phyloP scores from a whole-genome alignment of 108 stramenopile genomes.

The Cyclostephanos tholiformis region DNA sequence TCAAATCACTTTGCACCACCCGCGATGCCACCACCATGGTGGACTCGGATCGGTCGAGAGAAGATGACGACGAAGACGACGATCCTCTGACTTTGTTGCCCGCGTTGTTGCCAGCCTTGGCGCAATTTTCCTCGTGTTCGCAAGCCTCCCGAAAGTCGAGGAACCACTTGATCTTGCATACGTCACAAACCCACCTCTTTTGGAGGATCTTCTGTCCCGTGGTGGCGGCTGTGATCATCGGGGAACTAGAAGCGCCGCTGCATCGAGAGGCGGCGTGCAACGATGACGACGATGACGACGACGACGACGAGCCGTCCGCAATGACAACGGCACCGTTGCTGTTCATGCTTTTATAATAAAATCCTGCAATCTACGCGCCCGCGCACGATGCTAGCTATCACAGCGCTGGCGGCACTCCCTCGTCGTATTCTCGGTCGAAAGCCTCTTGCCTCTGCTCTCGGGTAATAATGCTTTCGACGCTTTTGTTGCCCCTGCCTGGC shows the following conservation, averaged over 20 bases:
- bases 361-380: background rate
- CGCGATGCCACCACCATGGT: background rate
- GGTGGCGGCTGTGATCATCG: background rate
- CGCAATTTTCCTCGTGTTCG: constrained; percentile 64
- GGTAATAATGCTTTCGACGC: background rate
- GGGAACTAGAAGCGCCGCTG: background rate
- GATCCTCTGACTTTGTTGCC: constrained; percentile 2
- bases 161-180: constrained; percentile 60
- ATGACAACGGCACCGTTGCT: constrained; percentile 1
- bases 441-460: background rate
- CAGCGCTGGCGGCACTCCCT: background rate
- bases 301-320: constrained; percentile 6
- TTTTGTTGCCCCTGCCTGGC: background rate
- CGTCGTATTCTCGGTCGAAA: background rate
- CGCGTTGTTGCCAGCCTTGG: constrained; percentile 1
- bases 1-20: background rate
- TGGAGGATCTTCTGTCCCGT: constrained; percentile 23
- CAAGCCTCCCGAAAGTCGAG: constrained; percentile 63
- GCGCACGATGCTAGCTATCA: background rate
- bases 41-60: background rate
- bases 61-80: background rate
- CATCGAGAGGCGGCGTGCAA: background rate
- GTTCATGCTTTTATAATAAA: constrained; percentile 2
- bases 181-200: constrained; percentile 71
- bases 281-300: background rate